Evolutionary conservation across 352 stramenopile species (phyloP).

Genomic region (Globisporangium viniferum): DNA sequence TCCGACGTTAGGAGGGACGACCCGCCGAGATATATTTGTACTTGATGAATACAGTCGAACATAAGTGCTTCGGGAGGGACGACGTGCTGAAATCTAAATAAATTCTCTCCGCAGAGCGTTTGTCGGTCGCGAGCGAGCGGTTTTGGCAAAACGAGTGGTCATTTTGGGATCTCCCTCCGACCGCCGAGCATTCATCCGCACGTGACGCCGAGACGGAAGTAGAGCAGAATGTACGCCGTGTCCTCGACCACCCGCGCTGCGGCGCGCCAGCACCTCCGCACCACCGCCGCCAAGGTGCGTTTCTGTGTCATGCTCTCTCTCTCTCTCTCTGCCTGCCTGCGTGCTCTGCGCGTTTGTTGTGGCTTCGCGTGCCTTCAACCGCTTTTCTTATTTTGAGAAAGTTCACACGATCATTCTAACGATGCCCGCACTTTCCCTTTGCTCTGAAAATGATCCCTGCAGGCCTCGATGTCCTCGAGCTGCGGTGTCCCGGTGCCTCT

Average conservation of each 20-base stretch:
- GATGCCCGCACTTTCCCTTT: slow-evolving; percentile 10
- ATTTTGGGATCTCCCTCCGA: slow-evolving; percentile 81
- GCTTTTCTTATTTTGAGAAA: neutral
- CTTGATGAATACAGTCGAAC: no score
- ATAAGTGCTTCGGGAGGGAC: slow-evolving; percentile 7
- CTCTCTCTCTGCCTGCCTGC: neutral
- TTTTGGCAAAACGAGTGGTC: slow-evolving; percentile 36
- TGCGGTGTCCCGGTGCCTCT: slow-evolving; percentile 77
- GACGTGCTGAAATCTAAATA: slow-evolving; percentile 19
- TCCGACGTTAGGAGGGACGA: slow-evolving; percentile 12
- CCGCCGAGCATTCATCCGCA: slow-evolving; percentile 13
- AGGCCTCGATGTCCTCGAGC: slow-evolving; percentile 71
- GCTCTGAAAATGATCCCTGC: neutral
- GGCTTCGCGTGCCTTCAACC: neutral
- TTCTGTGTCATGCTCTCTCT: neutral
- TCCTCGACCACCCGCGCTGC: slow-evolving; percentile 46
- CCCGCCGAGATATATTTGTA: no score
- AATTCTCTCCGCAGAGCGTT: slow-evolving; percentile 13
- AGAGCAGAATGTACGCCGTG: slow-evolving; percentile 52
- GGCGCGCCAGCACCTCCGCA: slow-evolving; percentile 69
- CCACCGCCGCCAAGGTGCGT: slow-evolving; percentile 56
- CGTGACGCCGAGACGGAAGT: slow-evolving; percentile 24
- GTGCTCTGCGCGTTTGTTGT: neutral
- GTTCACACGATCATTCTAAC: slow-evolving; percentile 8
- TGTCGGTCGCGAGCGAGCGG: neutral